phyloP scores from a whole-genome alignment of 306 rosid species.

The Vigna hirtella region DNA sequence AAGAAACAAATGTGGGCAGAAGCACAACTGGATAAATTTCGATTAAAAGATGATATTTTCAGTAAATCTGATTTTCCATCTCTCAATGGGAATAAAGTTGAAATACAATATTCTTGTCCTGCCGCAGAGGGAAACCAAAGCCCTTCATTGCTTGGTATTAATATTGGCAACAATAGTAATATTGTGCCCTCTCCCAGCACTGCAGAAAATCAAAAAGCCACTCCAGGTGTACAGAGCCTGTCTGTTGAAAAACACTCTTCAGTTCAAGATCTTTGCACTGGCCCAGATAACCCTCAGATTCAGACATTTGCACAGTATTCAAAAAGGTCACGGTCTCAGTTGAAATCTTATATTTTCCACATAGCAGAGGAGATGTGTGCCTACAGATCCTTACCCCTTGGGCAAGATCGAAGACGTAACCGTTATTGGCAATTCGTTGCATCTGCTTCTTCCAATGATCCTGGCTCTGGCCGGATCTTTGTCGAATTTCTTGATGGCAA shows the following conservation, averaged over 20 bases:
- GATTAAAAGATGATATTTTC: slow-evolving; percentile 73
- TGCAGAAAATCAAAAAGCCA: slow-evolving; percentile 60
- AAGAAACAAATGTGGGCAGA: slow-evolving; percentile 99
- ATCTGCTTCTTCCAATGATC: slow-evolving; percentile 90
- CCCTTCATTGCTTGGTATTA: slow-evolving; percentile 65
- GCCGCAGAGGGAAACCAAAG: slow-evolving; percentile 70
- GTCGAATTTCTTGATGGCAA: slow-evolving; percentile 81
- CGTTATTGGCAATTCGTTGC: slow-evolving; percentile 98
- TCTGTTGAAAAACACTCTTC: slow-evolving; percentile 62
- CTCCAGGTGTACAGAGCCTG: slow-evolving; percentile 52
- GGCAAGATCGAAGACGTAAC: slow-evolving; percentile 93
- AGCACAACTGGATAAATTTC: slow-evolving; percentile 89
- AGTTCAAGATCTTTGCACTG: slow-evolving; percentile 63
- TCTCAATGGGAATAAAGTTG: slow-evolving; percentile 65
- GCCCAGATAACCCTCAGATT: slow-evolving; percentile 67
- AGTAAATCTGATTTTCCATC: slow-evolving; percentile 68
- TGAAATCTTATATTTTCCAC: slow-evolving; percentile 86
- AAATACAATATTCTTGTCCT: slow-evolving; percentile 58
- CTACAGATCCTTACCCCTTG: slow-evolving; percentile 95
- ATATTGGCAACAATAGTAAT: slow-evolving; percentile 44
- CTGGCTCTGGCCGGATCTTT: slow-evolving; percentile 97
- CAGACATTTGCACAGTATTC: slow-evolving; percentile 71
- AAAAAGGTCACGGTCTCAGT: slow-evolving; percentile 88
- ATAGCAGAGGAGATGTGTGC: slow-evolving; percentile 91
- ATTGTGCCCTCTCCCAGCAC: slow-evolving; percentile 64